Evolutionary conservation across 1,284 basidiomycete species (phyloP).

Genomic region (Cutaneotrichosporon mucoides): DNA sequence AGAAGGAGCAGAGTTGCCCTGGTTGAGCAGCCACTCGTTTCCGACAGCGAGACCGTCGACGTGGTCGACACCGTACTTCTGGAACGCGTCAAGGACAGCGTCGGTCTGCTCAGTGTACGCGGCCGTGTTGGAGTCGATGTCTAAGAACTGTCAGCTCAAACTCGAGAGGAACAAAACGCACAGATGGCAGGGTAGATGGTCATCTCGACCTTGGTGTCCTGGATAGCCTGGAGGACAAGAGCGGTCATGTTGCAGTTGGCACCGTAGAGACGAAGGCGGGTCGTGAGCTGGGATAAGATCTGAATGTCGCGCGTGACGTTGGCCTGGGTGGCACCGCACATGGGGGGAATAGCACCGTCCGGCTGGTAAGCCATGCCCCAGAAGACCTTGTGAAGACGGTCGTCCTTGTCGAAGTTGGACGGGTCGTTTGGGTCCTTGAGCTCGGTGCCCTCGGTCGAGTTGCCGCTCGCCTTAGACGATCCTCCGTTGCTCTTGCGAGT

Average conservation of each 20-base stretch:
- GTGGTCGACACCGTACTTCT: constrained; percentile 72
- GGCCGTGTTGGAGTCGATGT: constrained; percentile 59
- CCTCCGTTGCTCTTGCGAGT: constrained; percentile 19
- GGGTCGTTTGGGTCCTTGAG: constrained; percentile 59
- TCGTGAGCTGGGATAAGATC: constrained; percentile 47
- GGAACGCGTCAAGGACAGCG: constrained; percentile 58
- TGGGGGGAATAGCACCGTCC: constrained; percentile 20
- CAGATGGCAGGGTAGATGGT: constrained; percentile 79
- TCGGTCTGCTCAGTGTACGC: constrained; percentile 71
- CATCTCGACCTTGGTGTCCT: constrained; percentile 84
- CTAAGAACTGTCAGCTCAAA: constrained; percentile 25
- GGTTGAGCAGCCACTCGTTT: constrained; percentile 68
- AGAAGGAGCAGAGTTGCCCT: constrained; percentile 25
- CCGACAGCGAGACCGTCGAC: constrained; percentile 59
- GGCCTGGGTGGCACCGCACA: constrained; percentile 1
- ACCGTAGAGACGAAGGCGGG: constrained; percentile 45
- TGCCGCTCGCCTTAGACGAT: constrained; percentile 6
- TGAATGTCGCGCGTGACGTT: constrained; percentile 51
- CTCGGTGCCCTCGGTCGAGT: constrained; percentile 29
- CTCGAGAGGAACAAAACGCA: constrained; percentile 19
- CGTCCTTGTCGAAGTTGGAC: constrained; percentile 61
- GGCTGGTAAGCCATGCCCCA: constrained; percentile 74
- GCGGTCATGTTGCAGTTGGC: constrained; percentile 55
- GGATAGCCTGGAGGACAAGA: constrained; percentile 68
- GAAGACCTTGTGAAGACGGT: constrained; percentile 60